Percentiles rank a stretch among this genome's conserved stretches.
phyloP scores from a whole-genome alignment of 2,329 filamentous ascomycete genomes.

The Hypoxylon sp. region DNA sequence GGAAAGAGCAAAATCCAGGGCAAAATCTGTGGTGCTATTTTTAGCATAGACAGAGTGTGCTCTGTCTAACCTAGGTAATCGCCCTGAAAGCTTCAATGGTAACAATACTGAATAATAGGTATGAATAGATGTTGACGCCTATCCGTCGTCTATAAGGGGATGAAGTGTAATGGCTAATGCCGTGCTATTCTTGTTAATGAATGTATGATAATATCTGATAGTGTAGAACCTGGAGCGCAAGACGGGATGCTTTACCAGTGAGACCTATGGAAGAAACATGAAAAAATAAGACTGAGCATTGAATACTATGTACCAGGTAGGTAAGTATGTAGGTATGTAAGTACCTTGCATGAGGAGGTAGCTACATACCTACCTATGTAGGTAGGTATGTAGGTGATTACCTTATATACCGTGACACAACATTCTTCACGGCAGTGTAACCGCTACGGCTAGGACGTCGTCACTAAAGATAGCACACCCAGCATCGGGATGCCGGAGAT shows the following conservation, averaged over 20 bases:
- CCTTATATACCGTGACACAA: background rate
- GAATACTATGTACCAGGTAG: background rate
- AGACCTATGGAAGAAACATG: background rate
- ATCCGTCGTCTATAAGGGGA: too few relatives aligned
- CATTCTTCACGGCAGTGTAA: slow-evolving; percentile 15
- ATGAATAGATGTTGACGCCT: too few relatives aligned
- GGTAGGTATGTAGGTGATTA: too few relatives aligned
- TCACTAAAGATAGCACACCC: slow-evolving; percentile 26
- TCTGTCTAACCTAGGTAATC: too few relatives aligned
- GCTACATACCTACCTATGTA: too few relatives aligned
- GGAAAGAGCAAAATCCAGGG: too few relatives aligned
- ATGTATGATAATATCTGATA: background rate
- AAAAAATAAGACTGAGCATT: background rate
- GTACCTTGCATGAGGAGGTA: background rate
- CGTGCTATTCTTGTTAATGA: background rate
- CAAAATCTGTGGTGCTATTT: too few relatives aligned
- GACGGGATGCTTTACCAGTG: background rate
- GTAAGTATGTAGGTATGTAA: too few relatives aligned
- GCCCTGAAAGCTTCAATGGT: too few relatives aligned
- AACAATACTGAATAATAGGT: too few relatives aligned
- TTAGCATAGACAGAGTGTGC: too few relatives aligned
- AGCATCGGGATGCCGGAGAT: slow-evolving; percentile 20
- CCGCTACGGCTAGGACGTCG: slow-evolving; percentile 2
- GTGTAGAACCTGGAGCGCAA: background rate
- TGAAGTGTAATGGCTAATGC: background rate